Percentiles rank a stretch among this genome's conserved stretches.
Conservation (phyloP, 495 filamentous ascomycete species). For the Coniosporium apollinis region DNA sequence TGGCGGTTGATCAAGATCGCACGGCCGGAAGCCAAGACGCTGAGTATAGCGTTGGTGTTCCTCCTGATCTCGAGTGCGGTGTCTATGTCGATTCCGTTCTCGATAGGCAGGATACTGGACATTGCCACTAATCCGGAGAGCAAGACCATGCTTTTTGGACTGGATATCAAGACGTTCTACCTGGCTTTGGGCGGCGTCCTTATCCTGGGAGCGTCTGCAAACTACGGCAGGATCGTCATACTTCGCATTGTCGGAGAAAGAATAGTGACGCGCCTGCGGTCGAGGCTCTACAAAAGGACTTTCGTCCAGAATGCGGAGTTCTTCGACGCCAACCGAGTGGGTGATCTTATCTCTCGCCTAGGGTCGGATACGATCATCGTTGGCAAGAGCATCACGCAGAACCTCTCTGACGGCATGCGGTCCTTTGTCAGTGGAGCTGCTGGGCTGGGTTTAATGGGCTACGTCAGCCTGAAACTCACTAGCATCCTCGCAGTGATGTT, state of each 20-base stretch:
- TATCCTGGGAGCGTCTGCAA: slow-evolving; percentile 60
- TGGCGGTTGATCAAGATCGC: slow-evolving; percentile 84
- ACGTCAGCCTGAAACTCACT: slow-evolving; percentile 81
- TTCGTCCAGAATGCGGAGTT: slow-evolving; percentile 95
- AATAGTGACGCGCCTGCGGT: slow-evolving; percentile 76
- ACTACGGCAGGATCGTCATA: slow-evolving; percentile 86
- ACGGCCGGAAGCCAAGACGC: slow-evolving; percentile 58
- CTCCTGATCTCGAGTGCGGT: slow-evolving; percentile 75
- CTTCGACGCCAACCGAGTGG: slow-evolving; percentile 94
- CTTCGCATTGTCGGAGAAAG: slow-evolving; percentile 91
- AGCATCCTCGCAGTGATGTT: slow-evolving; percentile 72
- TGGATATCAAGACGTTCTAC: slow-evolving; percentile 64
- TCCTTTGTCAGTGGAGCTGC: slow-evolving; percentile 75
- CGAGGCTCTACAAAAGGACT: slow-evolving; percentile 75
- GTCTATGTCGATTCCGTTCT: slow-evolving; percentile 89
- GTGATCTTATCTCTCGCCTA: slow-evolving; percentile 86
- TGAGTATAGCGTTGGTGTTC: slow-evolving; percentile 65
- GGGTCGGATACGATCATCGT: slow-evolving; percentile 95
- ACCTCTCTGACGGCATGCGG: slow-evolving; percentile 83
- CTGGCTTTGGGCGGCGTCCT: slow-evolving; percentile 48
- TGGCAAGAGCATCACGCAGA: slow-evolving; percentile 95
- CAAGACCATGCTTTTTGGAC: slow-evolving; percentile 47
- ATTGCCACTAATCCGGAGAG: slow-evolving; percentile 46
- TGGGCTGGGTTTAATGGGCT: slow-evolving; percentile 80
- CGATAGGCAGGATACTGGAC: slow-evolving; percentile 90